phyloP scores from a whole-genome alignment of 2,329 filamentous ascomycete genomes.

The Sphaerulina vaccinii region DNA sequence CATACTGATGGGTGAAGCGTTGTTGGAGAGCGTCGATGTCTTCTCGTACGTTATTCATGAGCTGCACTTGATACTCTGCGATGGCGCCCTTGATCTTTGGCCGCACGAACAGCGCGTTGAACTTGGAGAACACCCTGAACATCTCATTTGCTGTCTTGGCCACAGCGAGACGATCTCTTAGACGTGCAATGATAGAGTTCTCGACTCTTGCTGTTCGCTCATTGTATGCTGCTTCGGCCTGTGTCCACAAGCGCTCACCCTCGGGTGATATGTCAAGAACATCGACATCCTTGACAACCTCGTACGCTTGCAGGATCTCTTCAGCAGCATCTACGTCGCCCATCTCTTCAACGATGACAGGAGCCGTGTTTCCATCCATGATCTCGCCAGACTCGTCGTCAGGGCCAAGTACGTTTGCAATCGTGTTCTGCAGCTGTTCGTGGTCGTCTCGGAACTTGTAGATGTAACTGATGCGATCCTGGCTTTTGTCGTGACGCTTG shows the following conservation, averaged over 20 bases:
- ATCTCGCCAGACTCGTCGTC: slow-evolving; percentile 52
- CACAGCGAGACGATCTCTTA: slow-evolving; percentile 88
- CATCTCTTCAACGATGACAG: slow-evolving; percentile 84
- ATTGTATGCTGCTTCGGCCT: slow-evolving; percentile 94
- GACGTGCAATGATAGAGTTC: slow-evolving; percentile 94
- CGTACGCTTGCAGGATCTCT: slow-evolving; percentile 92
- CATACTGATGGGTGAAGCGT: slow-evolving; percentile 98
- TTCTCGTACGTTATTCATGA: slow-evolving; percentile 96
- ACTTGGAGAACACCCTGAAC: slow-evolving; percentile 99
- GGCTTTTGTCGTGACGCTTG: slow-evolving; percentile 81
- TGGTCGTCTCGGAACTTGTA: slow-evolving; percentile 94
- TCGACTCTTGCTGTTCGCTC: slow-evolving; percentile 96
- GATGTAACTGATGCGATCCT: slow-evolving; percentile 90
- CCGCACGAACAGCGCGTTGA: slow-evolving; percentile 96
- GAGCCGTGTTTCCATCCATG: slow-evolving; percentile 58
- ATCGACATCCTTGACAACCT: slow-evolving; percentile 90
- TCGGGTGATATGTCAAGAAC: slow-evolving; percentile 87
- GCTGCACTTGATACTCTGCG: slow-evolving; percentile 94
- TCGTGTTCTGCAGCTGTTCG: slow-evolving; percentile 93
- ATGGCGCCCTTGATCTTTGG: slow-evolving; percentile 99
- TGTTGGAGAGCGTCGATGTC: slow-evolving; percentile 92
- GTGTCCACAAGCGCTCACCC: slow-evolving; percentile 87
- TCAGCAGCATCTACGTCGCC: slow-evolving; percentile 96
- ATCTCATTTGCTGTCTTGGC: slow-evolving; percentile 98
- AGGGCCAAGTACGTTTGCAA: slow-evolving; percentile 91